A percentile compares a stretch with the other conserved stretches of the same genome.
Conservation (phyloP, 495 filamentous ascomycete species). For the Acidomyces sp. region DNA sequence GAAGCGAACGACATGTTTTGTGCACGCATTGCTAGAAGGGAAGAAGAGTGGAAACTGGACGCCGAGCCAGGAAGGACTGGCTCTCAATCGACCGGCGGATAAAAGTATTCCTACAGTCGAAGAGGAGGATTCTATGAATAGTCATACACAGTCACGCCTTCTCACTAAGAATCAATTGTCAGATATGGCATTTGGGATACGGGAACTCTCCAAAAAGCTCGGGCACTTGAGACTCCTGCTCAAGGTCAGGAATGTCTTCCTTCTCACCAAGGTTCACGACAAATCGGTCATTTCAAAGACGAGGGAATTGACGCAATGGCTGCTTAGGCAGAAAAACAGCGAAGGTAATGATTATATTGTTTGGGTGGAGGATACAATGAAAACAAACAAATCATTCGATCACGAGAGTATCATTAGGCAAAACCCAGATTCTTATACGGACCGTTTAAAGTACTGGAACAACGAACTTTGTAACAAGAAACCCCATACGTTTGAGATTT, state of each 20-base stretch:
- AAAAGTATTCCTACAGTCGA: constrained; percentile 20
- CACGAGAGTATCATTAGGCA: constrained; percentile 45
- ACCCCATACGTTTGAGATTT: constrained; percentile 86
- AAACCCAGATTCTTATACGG: constrained; percentile 37
- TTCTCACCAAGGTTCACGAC: constrained; percentile 83
- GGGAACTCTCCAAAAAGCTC: constrained; percentile 76
- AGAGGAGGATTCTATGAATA: constrained; percentile 19
- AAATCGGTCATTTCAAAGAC: constrained; percentile 66
- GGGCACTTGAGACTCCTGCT: constrained; percentile 67
- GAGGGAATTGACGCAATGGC: constrained; percentile 64
- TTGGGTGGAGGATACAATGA: constrained; percentile 64
- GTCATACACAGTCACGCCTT: constrained; percentile 44
- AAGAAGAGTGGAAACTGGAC: constrained; percentile 34
- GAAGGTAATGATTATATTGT: constrained; percentile 58
- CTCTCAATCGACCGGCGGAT: constrained; percentile 26
- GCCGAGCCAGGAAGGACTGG: constrained; percentile 19
- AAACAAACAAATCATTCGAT: constrained; percentile 58
- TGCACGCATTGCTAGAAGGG: constrained; percentile 56
- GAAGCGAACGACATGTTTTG: constrained; percentile 59
- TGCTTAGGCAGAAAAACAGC: constrained; percentile 53
- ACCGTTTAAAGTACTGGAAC: constrained; percentile 68
- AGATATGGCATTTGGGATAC: constrained; percentile 91
- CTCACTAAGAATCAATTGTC: constrained; percentile 86
- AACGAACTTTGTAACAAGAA: constrained; percentile 58
- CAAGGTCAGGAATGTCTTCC: constrained; percentile 66